Conservation (phyloP, 2,329 filamentous ascomycete genomes). For the Aspergillus pseudoviridinutans region DNA sequence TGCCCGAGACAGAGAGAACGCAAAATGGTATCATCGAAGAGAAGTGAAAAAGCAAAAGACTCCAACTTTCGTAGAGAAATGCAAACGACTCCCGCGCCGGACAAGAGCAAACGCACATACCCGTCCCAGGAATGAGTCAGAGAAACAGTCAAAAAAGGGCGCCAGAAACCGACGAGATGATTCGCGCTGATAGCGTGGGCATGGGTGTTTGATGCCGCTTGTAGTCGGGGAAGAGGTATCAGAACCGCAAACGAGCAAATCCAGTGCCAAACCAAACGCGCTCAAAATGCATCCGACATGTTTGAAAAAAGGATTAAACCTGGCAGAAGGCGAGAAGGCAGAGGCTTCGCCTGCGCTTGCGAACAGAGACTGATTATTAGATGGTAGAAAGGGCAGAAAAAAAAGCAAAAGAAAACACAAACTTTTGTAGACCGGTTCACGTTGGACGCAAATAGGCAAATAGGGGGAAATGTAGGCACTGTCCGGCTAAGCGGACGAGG, state of each 20-base stretch:
- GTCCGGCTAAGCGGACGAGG: conserved; percentile 35
- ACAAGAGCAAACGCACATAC: conserved; percentile 15
- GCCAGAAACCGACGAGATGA: conserved; percentile 19
- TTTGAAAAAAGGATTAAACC: background rate
- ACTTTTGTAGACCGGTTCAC: conserved; percentile 4
- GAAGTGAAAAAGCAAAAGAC: conserved; percentile 21
- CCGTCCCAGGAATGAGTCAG: conserved; percentile 17
- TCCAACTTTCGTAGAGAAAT: conserved; percentile 20
- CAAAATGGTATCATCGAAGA: conserved; percentile 38
- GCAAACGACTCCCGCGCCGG: conserved; percentile 22
- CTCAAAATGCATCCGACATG: conserved; percentile 33
- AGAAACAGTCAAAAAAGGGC: conserved; percentile 9
- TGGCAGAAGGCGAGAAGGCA: conserved; percentile 3
- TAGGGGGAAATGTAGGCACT: background rate
- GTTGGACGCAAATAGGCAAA: background rate
- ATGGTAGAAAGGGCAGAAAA: background rate
- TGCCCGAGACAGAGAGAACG: conserved; percentile 18
- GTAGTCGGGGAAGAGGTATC: conserved; percentile 1
- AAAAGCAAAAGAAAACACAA: conserved; percentile 2
- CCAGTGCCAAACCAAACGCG: conserved; percentile 31
- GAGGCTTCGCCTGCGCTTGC: background rate
- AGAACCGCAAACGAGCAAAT: conserved; percentile 25
- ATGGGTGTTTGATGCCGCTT: background rate
- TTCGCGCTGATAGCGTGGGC: conserved; percentile 15
- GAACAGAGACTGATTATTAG: background rate